Evolutionary conservation across 1,284 basidiomycete species (phyloP).

Genomic region (Ustilago trichophora): DNA sequence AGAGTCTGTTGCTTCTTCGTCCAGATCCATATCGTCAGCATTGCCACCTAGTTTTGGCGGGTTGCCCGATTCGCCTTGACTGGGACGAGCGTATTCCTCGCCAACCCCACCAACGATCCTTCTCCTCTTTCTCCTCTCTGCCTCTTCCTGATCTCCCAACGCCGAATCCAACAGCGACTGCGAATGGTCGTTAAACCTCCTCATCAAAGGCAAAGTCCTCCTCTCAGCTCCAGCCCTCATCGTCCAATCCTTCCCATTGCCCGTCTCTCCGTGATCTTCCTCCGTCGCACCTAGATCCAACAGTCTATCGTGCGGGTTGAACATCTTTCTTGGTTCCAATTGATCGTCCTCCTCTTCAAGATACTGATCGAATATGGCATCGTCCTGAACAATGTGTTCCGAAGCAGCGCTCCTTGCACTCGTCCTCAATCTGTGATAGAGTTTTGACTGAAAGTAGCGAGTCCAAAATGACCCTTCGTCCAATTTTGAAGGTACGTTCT

Average conservation of each 20-base stretch:
- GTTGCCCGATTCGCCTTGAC: slow-evolving; percentile 15
- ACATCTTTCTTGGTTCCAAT: slow-evolving; percentile 78
- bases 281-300: slow-evolving; percentile 86
- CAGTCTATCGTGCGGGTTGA: slow-evolving; percentile 78
- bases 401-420: slow-evolving; percentile 85
- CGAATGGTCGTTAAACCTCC: slow-evolving; percentile 97
- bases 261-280: slow-evolving; percentile 91
- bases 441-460: slow-evolving; percentile 91
- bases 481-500: slow-evolving; percentile 89
- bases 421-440: slow-evolving; percentile 93
- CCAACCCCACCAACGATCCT: slow-evolving; percentile 58
- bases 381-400: slow-evolving; percentile 85
- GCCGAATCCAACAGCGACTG: slow-evolving; percentile 78
- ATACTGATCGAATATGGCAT: slow-evolving; percentile 94
- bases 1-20: slow-evolving; percentile 27
- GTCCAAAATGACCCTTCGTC: slow-evolving; percentile 93
- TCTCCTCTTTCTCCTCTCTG: slow-evolving; percentile 33
- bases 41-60: slow-evolving; percentile 16
- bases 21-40: slow-evolving; percentile 8
- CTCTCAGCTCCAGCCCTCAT: slow-evolving; percentile 94
- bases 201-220: slow-evolving; percentile 86
- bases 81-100: slow-evolving; percentile 57
- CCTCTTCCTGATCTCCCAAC: slow-evolving; percentile 58
- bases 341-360: slow-evolving; percentile 93
- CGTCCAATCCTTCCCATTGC: slow-evolving; percentile 86